Evolutionary conservation across 345 rosid species (phyloP).

Genomic region (Boechera retrofracta): DNA sequence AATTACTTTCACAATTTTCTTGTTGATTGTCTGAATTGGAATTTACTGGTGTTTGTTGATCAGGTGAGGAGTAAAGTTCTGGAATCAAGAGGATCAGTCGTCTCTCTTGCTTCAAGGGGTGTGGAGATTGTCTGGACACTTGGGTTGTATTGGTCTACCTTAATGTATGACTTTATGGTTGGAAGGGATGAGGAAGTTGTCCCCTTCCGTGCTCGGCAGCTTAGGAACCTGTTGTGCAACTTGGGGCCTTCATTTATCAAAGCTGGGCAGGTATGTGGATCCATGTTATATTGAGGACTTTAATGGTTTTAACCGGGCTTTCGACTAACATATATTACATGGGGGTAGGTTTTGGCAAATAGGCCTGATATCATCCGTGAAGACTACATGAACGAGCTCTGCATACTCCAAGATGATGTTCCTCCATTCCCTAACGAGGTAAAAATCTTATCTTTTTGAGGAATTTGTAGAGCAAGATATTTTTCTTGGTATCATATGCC

Average conservation of each 20-base stretch:
- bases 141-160: conserved; percentile 88
- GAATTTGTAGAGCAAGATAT: not conserved
- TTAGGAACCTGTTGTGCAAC: conserved; percentile 88
- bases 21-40: conserved; percentile 24
- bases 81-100: conserved; percentile 73
- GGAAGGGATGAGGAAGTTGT: conserved; percentile 96
- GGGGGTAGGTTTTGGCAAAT: conserved; percentile 81
- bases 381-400: conserved; percentile 97
- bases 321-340: conserved; percentile 15
- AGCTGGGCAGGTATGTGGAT: conserved; percentile 84
- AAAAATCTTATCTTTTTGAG: conserved; percentile 13
- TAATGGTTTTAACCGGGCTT: not conserved
- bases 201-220: conserved; percentile 89
- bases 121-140: conserved; percentile 92
- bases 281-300: not conserved
- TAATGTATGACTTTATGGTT: conserved; percentile 79
- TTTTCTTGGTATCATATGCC: conserved; percentile 22
- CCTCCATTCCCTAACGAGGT: conserved; percentile 97
- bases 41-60: conserved; percentile 23
- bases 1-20: not conserved
- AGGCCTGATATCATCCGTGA: conserved; percentile 96
- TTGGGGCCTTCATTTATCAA: conserved; percentile 97
- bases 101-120: conserved; percentile 75
- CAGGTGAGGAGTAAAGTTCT: conserved; percentile 87
- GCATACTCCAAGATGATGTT: conserved; percentile 97